phyloP scores from a whole-genome alignment of 768 basidiomycete genomes.

The Rhizopogon vesiculosus region DNA sequence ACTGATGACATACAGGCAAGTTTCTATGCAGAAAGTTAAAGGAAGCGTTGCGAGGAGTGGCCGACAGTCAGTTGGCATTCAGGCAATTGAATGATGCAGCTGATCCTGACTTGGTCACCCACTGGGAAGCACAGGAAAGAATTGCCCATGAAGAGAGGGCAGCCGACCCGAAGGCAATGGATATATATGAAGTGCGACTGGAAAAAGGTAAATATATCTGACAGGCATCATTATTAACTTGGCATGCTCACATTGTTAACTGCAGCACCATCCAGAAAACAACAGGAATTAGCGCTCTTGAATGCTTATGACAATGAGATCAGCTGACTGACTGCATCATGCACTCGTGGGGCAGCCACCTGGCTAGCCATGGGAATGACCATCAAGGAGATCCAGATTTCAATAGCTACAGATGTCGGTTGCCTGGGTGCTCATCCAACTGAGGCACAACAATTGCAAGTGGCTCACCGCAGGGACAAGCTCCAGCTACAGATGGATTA shows the following conservation, averaged over 20 bases:
- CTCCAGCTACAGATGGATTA: too few relatives aligned
- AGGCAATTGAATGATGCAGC: not conserved
- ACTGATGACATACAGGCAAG: too few relatives aligned
- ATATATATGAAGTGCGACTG: not conserved
- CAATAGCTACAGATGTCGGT: not conserved
- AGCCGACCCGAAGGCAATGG: not conserved
- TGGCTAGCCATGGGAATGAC: not conserved
- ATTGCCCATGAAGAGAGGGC: too few relatives aligned
- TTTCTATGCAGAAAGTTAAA: not conserved
- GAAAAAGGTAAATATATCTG: not conserved
- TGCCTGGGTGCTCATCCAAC: not conserved
- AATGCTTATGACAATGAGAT: too few relatives aligned
- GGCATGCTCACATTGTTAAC: too few relatives aligned
- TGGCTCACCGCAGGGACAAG: not conserved
- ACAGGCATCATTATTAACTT: too few relatives aligned
- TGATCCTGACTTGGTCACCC: not conserved
- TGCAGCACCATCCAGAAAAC: not conserved
- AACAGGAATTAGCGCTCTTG: too few relatives aligned
- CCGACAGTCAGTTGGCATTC: not conserved
- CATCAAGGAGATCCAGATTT: not conserved
- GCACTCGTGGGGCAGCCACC: not conserved
- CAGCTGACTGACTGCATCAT: not conserved
- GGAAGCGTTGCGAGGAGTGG: not conserved
- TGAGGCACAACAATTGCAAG: not conserved
- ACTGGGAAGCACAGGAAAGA: not conserved